Evolutionary conservation across 2,329 filamentous ascomycete species (phyloP).

Genomic region (Pezicula carpinea): DNA sequence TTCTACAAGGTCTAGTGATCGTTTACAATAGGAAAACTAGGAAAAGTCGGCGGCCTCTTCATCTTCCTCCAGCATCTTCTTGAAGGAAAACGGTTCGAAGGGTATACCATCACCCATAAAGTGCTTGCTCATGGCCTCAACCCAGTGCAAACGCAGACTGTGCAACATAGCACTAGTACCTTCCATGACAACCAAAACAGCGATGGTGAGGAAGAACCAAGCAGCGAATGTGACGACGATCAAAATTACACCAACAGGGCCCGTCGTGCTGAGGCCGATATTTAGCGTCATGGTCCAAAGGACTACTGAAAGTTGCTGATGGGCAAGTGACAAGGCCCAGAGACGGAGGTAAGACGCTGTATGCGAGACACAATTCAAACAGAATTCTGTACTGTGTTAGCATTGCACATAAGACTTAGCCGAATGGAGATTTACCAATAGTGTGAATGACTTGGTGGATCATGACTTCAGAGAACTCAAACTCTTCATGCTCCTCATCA

Average conservation of each 20-base stretch:
- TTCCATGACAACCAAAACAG: conserved; percentile 88
- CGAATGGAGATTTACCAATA: conserved; percentile 65
- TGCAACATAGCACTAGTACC: conserved; percentile 95
- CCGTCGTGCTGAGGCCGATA: conserved; percentile 64
- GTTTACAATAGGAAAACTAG: conserved; percentile 13
- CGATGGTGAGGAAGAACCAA: conserved; percentile 83
- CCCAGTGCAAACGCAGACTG: conserved; percentile 87
- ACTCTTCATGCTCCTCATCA: conserved; percentile 87
- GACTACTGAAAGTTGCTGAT: conserved; percentile 95
- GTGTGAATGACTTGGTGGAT: conserved; percentile 99
- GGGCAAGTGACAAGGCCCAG: conserved; percentile 93
- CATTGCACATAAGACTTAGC: neutral
- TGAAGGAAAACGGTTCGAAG: conserved; percentile 87
- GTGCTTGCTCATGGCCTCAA: conserved; percentile 97
- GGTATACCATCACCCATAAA: conserved; percentile 85
- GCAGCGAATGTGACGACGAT: conserved; percentile 78
- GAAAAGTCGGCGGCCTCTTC: conserved; percentile 51
- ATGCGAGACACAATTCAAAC: conserved; percentile 97
- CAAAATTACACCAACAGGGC: conserved; percentile 69
- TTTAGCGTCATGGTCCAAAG: conserved; percentile 95
- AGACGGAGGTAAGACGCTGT: conserved; percentile 98
- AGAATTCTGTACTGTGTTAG: conserved; percentile 69
- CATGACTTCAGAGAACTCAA: conserved; percentile 96
- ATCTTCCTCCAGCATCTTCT: conserved; percentile 78
- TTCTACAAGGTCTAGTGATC: conserved; percentile 12